These are phyloP conservation scores for Hericium rajendrae DNA, from an alignment of 768 basidiomycete genomes.

Conservation along the genomic window DNA sequence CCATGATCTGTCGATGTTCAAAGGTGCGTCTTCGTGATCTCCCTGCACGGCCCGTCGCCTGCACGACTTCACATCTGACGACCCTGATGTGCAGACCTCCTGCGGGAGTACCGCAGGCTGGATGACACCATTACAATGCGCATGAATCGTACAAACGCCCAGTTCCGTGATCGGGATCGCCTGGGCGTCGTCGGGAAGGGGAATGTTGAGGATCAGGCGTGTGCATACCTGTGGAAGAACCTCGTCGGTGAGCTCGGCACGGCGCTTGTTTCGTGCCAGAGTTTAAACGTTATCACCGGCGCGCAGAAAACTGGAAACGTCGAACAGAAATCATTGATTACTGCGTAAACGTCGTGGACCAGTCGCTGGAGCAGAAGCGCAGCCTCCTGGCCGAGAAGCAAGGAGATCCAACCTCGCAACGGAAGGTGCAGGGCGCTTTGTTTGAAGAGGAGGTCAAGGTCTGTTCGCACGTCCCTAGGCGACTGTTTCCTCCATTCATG, in stretches of 20 bases:
- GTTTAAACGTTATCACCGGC: slow-evolving; percentile 30
- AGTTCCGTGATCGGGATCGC: slow-evolving; percentile 65
- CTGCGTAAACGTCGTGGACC: slow-evolving; percentile 63
- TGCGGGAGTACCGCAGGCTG: slow-evolving; percentile 71
- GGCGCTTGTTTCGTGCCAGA: slow-evolving; percentile 10
- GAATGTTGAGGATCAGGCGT: slow-evolving; percentile 64
- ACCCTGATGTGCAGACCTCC: slow-evolving; percentile 43
- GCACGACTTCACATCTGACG: neutral
- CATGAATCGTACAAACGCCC: slow-evolving; percentile 68
- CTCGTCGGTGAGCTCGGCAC: slow-evolving; percentile 50
- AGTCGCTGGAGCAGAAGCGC: slow-evolving; percentile 48
- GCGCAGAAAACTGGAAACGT: slow-evolving; percentile 50
- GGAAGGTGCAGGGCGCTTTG: slow-evolving; percentile 44
- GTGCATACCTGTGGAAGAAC: slow-evolving; percentile 68
- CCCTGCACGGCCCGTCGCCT: neutral
- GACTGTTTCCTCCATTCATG: slow-evolving; percentile 1
- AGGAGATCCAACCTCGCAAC: slow-evolving; percentile 35
- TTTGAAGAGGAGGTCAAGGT: slow-evolving; percentile 71
- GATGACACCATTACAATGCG: slow-evolving; percentile 78
- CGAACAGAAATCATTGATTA: slow-evolving; percentile 67
- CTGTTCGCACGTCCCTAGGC: slow-evolving; percentile 10
- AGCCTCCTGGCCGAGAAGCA: slow-evolving; percentile 31
- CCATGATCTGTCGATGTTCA: slow-evolving; percentile 67
- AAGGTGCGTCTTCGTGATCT: slow-evolving; percentile 35
- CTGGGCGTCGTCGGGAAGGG: slow-evolving; percentile 33